Percentiles rank a stretch among this genome's conserved stretches.
Evolutionary conservation across 169 alveolate genomes (phyloP).

Genomic region (Eimeria tenella): DNA sequence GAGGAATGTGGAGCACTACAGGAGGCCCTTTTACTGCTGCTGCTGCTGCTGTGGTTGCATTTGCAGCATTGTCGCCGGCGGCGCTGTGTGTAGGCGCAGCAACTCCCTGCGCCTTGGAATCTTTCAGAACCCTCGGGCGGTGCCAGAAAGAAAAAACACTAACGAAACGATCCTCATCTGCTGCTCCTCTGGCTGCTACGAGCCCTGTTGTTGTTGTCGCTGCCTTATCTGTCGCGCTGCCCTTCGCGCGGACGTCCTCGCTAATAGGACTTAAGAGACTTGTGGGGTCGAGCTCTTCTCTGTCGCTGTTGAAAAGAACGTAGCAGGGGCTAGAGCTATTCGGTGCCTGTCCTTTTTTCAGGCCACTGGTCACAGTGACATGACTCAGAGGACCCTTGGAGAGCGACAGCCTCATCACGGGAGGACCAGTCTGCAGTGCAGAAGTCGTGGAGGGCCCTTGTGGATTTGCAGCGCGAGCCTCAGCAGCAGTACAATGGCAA

Average conservation of each 20-base stretch:
- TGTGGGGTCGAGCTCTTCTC: background rate
- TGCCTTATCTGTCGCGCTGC: background rate
- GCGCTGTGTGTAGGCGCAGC: background rate
- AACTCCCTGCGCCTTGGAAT: background rate
- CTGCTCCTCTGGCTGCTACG: background rate
- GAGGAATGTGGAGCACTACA: slow-evolving; percentile 30
- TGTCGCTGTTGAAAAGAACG: slow-evolving; percentile 35
- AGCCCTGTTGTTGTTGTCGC: background rate
- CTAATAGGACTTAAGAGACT: background rate
- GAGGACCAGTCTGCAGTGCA: no score
- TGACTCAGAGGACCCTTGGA: no score
- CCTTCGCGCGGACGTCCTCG: background rate
- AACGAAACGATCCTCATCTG: background rate
- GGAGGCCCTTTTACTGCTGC: slow-evolving; percentile 23
- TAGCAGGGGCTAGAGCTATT: slow-evolving; percentile 5
- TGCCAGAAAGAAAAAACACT: slow-evolving; percentile 45
- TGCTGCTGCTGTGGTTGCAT: background rate
- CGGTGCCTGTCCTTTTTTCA: no score
- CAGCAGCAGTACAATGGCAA: no score
- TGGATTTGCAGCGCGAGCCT: no score
- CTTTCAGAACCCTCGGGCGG: background rate
- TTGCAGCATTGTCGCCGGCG: background rate
- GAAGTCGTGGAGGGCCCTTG: no score
- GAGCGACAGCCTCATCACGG: no score
- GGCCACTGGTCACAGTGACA: no score